Evolutionary conservation across 1,284 basidiomycete species (phyloP).

Genomic region (Moesziomyces globuligerus): DNA sequence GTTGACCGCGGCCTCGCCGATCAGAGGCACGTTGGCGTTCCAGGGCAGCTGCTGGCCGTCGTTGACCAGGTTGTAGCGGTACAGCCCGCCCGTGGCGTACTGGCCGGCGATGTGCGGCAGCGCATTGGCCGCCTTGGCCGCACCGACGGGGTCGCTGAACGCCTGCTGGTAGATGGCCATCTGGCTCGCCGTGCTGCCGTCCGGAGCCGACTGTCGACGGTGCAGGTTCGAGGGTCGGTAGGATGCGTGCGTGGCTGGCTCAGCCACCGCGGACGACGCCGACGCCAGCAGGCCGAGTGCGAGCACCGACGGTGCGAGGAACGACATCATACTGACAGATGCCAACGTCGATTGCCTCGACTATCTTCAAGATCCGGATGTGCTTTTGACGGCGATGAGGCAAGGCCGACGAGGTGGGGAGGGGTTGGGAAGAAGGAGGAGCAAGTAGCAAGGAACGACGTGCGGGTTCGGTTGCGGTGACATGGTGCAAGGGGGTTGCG

Average conservation of each 20-base stretch:
- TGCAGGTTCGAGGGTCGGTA: slow-evolving; percentile 19
- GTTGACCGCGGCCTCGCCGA: slow-evolving; percentile 42
- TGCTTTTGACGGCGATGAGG: too few species aligned
- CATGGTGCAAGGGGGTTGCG: too few species aligned
- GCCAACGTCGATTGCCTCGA: too few species aligned
- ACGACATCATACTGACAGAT: too few species aligned
- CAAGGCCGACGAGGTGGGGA: too few species aligned
- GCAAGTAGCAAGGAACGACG: too few species aligned
- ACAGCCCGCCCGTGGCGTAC: slow-evolving; percentile 25
- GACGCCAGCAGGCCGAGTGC: slow-evolving; percentile 8
- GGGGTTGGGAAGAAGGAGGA: too few species aligned
- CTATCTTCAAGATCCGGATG: too few species aligned
- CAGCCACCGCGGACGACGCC: slow-evolving; percentile 3
- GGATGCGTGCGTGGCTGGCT: slow-evolving; percentile 5
- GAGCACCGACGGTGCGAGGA: slow-evolving; percentile 5
- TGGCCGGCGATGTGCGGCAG: slow-evolving; percentile 44
- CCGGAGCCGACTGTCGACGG: slow-evolving; percentile 15
- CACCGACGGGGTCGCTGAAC: slow-evolving; percentile 52
- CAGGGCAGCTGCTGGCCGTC: slow-evolving; percentile 52
- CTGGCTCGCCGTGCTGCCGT: slow-evolving; percentile 18
- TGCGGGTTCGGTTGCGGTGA: too few species aligned
- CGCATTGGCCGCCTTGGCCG: slow-evolving; percentile 47
- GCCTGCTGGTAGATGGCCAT: slow-evolving; percentile 37
- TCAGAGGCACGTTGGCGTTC: slow-evolving; percentile 44
- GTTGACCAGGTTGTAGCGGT: slow-evolving; percentile 30